phyloP scores from a whole-genome alignment of 164 flowering plant genomes.

The Tinospora cordifolia region DNA sequence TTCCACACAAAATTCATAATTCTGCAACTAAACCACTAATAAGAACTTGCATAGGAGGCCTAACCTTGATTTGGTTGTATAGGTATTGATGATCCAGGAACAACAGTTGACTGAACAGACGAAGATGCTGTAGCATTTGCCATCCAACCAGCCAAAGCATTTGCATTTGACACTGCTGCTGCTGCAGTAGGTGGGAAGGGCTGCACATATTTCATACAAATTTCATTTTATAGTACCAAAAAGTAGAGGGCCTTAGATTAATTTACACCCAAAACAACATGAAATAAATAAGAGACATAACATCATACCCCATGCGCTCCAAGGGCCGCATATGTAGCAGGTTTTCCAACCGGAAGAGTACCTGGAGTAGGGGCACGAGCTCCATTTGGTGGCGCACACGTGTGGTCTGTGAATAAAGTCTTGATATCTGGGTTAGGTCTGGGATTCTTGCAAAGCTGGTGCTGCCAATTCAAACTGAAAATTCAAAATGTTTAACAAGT shows the following conservation, averaged over 20 bases:
- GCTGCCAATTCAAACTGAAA: slow-evolving; percentile 94
- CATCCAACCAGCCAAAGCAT: slow-evolving; percentile 89
- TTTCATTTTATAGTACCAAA: background rate
- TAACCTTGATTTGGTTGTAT: slow-evolving; percentile 68
- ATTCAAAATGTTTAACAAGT: slow-evolving; percentile 4
- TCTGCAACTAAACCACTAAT: background rate
- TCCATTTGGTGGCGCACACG: slow-evolving; percentile 74
- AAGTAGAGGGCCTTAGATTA: background rate
- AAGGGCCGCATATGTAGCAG: slow-evolving; percentile 52
- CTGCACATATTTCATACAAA: slow-evolving; percentile 24
- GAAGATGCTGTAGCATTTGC: slow-evolving; percentile 76
- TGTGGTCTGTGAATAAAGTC: slow-evolving; percentile 77
- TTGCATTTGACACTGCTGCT: slow-evolving; percentile 45
- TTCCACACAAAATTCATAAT: background rate
- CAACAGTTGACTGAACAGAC: slow-evolving; percentile 78
- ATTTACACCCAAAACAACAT: background rate
- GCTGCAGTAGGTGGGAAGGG: slow-evolving; percentile 62
- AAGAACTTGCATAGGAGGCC: background rate
- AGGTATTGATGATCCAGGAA: slow-evolving; percentile 65
- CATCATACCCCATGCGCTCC: slow-evolving; percentile 70
- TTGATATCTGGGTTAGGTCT: slow-evolving; percentile 90
- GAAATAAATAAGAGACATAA: slow-evolving; percentile 7
- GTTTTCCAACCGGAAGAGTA: slow-evolving; percentile 63
- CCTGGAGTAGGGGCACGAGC: slow-evolving; percentile 68
- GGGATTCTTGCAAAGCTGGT: slow-evolving; percentile 89